Evolutionary conservation across 345 rosid species (phyloP).

Genomic region (Eucalyptus microcorys): DNA sequence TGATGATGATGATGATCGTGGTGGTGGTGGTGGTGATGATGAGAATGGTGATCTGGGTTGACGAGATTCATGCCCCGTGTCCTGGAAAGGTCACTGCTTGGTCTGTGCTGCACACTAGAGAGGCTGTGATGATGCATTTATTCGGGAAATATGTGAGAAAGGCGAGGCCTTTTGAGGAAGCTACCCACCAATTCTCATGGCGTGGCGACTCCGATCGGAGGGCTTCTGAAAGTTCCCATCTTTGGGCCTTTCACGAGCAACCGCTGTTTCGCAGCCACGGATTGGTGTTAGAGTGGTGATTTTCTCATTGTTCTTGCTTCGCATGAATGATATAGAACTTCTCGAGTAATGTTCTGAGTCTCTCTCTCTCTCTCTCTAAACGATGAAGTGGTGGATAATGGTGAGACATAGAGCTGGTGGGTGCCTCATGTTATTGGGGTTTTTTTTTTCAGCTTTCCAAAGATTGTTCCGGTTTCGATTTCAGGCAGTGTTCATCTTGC

Average conservation of each 20-base stretch:
- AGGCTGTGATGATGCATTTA: neutral
- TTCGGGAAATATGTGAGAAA: neutral
- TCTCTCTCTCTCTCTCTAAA: neutral
- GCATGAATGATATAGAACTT: neutral
- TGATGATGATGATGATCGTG: accelerated
- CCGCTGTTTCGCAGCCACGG: neutral
- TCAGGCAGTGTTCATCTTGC: neutral
- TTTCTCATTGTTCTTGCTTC: neutral
- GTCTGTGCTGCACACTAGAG: neutral
- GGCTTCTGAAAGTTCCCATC: neutral
- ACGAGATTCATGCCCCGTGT: neutral
- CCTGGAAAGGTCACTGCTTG: neutral
- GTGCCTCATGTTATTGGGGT: neutral
- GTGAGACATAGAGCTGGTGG: neutral
- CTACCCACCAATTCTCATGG: neutral
- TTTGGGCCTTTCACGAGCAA: neutral
- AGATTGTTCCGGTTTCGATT: neutral
- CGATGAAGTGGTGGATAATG: neutral
- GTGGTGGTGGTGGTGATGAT: neutral
- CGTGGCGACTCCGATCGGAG: neutral
- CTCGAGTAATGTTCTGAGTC: neutral
- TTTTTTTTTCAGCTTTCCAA: neutral
- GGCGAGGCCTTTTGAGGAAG: neutral
- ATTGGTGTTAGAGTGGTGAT: neutral
- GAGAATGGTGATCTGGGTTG: neutral